Evolutionary conservation across 352 stramenopile species (phyloP), one percentile per base, ranked within the genome.

Genomic region (Pseudoperonospora humuli): DNA sequence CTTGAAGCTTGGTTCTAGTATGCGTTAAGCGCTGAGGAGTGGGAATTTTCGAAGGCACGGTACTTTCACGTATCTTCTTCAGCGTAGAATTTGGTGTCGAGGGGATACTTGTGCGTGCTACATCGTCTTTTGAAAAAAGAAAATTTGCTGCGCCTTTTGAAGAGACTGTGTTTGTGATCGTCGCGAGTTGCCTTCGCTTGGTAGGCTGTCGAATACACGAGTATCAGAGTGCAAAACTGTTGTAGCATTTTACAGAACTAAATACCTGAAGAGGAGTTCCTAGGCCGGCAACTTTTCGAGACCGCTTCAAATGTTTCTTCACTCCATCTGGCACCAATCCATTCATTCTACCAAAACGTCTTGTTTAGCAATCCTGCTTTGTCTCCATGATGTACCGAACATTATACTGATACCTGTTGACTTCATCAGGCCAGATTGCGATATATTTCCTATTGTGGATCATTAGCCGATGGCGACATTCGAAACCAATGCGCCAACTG

Each of bases 231-330:
- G 19, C n/a, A 21, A 3, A 5, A 17, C 7, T 13, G n/a, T n/a
- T n/a, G n/a, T n/a, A n/a, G n/a, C n/a, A n/a, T 18, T 29, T 18
- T 37, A 32, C 13, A 44, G 28, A 31, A 1, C 8, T 3, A 5
- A n/a, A 23, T 55, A 83, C 73, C 57, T 75, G 57, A 33, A 41
- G 41, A 24, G 65, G 51, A 9, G 48, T 61, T 11, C 46, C 44
- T 3, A 52, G 27, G n/a, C 50, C 52, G 24, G 50, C 54, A 18
- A 75, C 60, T 28, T 67, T 67, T 19, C 47, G 42, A 34, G 66
- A 49, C 21, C 73, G 55, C 45, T 86, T 82, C 26, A 86, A 45
- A 36, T 86, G 68, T 43, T 83, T 86, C 21, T 82, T 86, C 17
- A 83, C 73, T 19, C 43, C 60, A 31, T 74, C 49, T n/a, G 51